A percentile compares a stretch with the other conserved stretches of the same genome.
phyloP scores from a whole-genome alignment of 352 stramenopile genomes.

The Phytophthora syringae region DNA sequence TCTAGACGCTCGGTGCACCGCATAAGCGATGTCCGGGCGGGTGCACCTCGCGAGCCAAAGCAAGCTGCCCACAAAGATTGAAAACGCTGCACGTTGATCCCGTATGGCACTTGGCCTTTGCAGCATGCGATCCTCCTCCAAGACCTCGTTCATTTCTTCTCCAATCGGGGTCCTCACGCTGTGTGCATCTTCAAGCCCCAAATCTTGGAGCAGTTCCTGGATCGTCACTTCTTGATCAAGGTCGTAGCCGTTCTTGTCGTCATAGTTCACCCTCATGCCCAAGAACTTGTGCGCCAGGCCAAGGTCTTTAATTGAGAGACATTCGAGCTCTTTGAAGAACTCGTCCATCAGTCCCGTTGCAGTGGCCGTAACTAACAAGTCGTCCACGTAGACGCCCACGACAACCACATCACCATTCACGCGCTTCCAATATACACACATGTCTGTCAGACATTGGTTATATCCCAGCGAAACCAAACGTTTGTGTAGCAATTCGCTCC shows the following conservation, averaged over 20 bases:
- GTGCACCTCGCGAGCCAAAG: slow-evolving; percentile 41
- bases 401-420: not conserved
- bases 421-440: not conserved
- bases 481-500: not conserved
- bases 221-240: too few species aligned
- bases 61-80: slow-evolving; percentile 40
- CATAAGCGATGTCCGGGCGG: slow-evolving; percentile 34
- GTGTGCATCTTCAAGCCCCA: too few species aligned
- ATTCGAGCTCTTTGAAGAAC: not conserved
- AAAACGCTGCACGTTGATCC: slow-evolving; percentile 8
- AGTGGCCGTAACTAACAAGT: not conserved
- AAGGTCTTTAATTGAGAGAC: not conserved
- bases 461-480: not conserved
- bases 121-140: too few species aligned
- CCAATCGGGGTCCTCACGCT: too few species aligned
- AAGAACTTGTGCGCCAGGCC: not conserved
- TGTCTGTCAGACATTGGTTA: not conserved
- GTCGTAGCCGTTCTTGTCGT: too few species aligned
- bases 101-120: too few species aligned
- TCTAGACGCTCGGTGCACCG: slow-evolving; percentile 18
- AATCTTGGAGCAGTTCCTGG: too few species aligned
- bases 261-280: too few species aligned
- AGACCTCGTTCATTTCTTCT: too few species aligned
- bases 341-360: not conserved
- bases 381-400: not conserved